Conservation (phyloP, 2,329 filamentous ascomycete species). For the Fusarium staphyleae region DNA sequence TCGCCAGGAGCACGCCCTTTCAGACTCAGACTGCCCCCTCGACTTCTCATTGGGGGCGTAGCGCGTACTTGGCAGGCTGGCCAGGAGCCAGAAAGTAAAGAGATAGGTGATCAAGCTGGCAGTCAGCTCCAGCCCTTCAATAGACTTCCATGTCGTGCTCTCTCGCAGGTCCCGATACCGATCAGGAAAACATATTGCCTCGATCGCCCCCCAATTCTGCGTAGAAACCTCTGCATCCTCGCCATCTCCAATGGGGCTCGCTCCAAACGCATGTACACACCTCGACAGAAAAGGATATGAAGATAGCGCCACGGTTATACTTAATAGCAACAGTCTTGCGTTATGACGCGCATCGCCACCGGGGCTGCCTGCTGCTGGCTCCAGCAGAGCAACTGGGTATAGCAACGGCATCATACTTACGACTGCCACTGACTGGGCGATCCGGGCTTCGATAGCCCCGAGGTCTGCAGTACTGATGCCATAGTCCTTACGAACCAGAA, state of each 20-base stretch:
- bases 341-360: slow-evolving; percentile 11
- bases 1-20: not conserved
- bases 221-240: slow-evolving; percentile 11
- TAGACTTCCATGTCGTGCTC: slow-evolving; percentile 4
- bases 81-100: slow-evolving; percentile 24
- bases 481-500: slow-evolving; percentile 37
- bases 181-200: slow-evolving; percentile 18
- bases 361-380: not conserved
- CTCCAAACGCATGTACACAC: slow-evolving; percentile 33
- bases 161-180: slow-evolving; percentile 4
- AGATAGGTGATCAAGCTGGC: slow-evolving; percentile 12
- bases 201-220: slow-evolving; percentile 8
- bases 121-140: slow-evolving; percentile 13
- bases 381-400: slow-evolving; percentile 26
- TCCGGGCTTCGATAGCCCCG: slow-evolving; percentile 35
- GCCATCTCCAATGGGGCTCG: slow-evolving; percentile 18
- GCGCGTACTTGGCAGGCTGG: slow-evolving; percentile 6
- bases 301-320: slow-evolving; percentile 17
- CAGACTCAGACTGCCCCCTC: not conserved
- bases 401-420: slow-evolving; percentile 37
- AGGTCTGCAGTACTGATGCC: slow-evolving; percentile 32
- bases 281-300: slow-evolving; percentile 39
- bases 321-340: slow-evolving; percentile 16
- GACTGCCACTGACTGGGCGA: slow-evolving; percentile 30
- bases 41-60: not conserved